Percentiles rank a stretch among this genome's conserved stretches.
Evolutionary conservation across 2,329 filamentous ascomycete genomes (phyloP).

Genomic region (Arthrobotrys conoides): DNA sequence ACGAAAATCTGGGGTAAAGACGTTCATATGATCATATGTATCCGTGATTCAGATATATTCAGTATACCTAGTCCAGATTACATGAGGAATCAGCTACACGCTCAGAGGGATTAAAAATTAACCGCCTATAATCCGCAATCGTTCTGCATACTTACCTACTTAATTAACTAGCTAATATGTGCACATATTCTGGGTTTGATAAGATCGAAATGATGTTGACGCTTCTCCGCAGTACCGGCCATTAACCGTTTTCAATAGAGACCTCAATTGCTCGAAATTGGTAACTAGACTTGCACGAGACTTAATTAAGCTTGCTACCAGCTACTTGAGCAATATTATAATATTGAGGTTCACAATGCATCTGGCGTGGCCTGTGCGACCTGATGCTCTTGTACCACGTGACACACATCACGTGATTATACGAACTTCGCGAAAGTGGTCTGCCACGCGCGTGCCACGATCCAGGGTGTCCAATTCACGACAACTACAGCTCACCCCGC

Average conservation of each 20-base stretch:
- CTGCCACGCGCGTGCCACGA: constrained; percentile 13
- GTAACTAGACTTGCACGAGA: too few relatives aligned
- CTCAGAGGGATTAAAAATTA: constrained; percentile 12
- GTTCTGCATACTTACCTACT: too few relatives aligned
- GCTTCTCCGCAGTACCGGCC: not conserved
- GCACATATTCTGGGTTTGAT: not conserved
- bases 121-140: too few relatives aligned
- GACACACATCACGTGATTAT: not conserved
- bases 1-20: constrained; percentile 38
- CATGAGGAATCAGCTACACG: not conserved
- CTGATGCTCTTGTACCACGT: not conserved
- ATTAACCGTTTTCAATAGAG: too few relatives aligned
- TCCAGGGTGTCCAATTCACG: constrained; percentile 1
- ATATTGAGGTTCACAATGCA: too few relatives aligned
- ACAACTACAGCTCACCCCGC: constrained; percentile 25
- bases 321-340: too few relatives aligned
- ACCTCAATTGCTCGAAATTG: too few relatives aligned
- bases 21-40: too few relatives aligned
- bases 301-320: too few relatives aligned
- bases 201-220: not conserved
- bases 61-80: constrained; percentile 8
- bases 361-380: too few relatives aligned
- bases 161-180: too few relatives aligned
- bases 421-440: constrained; percentile 5
- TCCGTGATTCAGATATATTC: constrained; percentile 10